Evolutionary conservation across 768 basidiomycete species (phyloP), one percentile per base, ranked within the genome.

Genomic region (Russula abietina): DNA sequence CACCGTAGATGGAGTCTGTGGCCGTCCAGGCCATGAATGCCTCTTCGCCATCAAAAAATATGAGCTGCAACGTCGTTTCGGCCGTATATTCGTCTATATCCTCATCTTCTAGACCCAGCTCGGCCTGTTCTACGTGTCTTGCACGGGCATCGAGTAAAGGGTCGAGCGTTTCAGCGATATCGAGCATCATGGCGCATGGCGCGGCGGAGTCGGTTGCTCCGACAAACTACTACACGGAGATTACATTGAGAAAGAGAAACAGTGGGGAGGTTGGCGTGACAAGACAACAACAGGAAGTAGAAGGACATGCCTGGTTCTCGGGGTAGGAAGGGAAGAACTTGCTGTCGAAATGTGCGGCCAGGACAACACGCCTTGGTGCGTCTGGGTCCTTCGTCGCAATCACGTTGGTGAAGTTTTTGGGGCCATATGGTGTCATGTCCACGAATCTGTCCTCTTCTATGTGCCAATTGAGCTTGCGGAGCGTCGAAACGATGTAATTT

Each of bases 31-130:
- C 78, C 52, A 84, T 79, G 74, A 96, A 98, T 0, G 97, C 97
- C 74, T 98, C 97, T 74, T 99, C 97, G 3, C 97, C 97, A 69
- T 99, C 97, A 62, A 99, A 96, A 72, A 98, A 96, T 11, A 99
- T 80, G 10, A 98, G 77, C 71, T 97, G 93, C 10, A 99, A 74
- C 3, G 95, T 96, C 22, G 89, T 92, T 60, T 91, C 88, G 0
- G 83, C 83, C 16, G 86, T 22, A 46, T 46, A 46, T 11, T 46
- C 76, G 57, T 92, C 89, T 48, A 46, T 46, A 22, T 46, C n/a
- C 9, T 91, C 91, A 22, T 88, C 91, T n/a, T 86, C 84, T 58
- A 84, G 84, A 17, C 77, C 50, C 4, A 60, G 36, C 51, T 55
- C 71, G 0, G 77, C 86, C 2, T 78, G 78, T 33, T 83, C 80